phyloP scores from a whole-genome alignment of 352 stramenopile species.

The Phytophthora citricola region DNA sequence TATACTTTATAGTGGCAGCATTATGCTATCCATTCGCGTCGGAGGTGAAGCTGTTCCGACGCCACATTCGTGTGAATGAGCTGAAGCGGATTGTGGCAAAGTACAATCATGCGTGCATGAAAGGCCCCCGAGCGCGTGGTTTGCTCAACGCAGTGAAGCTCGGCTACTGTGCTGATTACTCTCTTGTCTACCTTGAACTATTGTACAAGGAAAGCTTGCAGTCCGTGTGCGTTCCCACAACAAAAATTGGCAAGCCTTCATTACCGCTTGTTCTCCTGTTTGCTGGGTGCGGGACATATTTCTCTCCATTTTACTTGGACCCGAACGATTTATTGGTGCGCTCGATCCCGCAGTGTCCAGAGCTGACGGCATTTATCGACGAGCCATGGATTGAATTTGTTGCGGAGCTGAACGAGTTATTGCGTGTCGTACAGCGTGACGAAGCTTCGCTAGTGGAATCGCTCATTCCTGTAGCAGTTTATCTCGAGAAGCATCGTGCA shows the following conservation, averaged over 20 bases:
- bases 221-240: conserved; percentile 75
- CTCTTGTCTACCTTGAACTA: conserved; percentile 81
- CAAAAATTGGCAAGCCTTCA: conserved; percentile 74
- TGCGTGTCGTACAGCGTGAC: conserved; percentile 74
- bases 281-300: conserved; percentile 79
- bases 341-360: conserved; percentile 77
- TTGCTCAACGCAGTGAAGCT: conserved; percentile 83
- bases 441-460: conserved; percentile 59
- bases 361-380: conserved; percentile 87
- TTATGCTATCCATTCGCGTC: conserved; percentile 79
- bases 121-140: conserved; percentile 66
- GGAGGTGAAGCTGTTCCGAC: conserved; percentile 68
- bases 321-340: conserved; percentile 83
- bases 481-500: conserved; percentile 64
- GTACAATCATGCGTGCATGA: conserved; percentile 88
- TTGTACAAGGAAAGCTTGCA: conserved; percentile 78
- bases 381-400: conserved; percentile 88
- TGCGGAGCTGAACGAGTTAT: conserved; percentile 76
- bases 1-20: conserved; percentile 65
- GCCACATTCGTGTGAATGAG: conserved; percentile 77
- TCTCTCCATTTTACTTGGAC: conserved; percentile 81
- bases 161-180: conserved; percentile 82
- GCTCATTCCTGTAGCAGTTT: conserved; percentile 68
- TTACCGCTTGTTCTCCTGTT: conserved; percentile 80
- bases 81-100: conserved; percentile 77